Evolutionary conservation across 106 monocot genomes (phyloP), one percentile per base, ranked within the genome.

Genomic region (Iris macrosiphon): DNA sequence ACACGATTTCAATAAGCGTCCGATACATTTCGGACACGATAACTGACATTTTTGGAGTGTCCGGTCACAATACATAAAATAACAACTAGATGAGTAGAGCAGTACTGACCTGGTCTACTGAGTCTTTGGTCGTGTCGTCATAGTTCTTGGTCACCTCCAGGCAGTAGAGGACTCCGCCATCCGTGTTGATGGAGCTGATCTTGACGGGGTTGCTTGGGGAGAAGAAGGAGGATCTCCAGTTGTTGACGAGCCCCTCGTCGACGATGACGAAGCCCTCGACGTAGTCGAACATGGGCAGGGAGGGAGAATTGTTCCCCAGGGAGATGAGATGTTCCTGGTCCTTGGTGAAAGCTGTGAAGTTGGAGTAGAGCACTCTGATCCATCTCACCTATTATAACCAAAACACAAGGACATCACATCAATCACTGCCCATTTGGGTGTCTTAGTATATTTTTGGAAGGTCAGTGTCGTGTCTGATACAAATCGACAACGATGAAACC

Each of bases 151-250:
- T 62, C 52, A 83, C 32, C 50, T 94, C 94, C 0, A 89, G 37
- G 73, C 88, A 85, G 64, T 89, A 94, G 29, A 94, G 75, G 11
- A 69, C 46, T 0, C 66, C 54, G 34, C 71, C 50, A 11, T 40
- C 25, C 61, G 32, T n/a, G 3, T 32, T 35, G 10, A 88, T 23
- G 28, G 75, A 71, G 59, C 65, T 71, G 20, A 82, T 57, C 54
- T 72, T 83, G 26, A 79, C 73, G 0, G 76, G 81, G 48, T 94
- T 79, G 27, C 44, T 23, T 0, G 79, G 78, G 7, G 88, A 89
- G 79, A 89, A 95, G 61, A 86, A 86, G 30, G 89, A 89, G 8
- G 94, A 89, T 19, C 81, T 70, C 89, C 94, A 85, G 73, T 80
- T 89, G 65, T 79, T 85, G 63, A 85, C 63, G 4, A 85, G 73